phyloP scores from a whole-genome alignment of 306 rosid species.

The Rosa lucieae region DNA sequence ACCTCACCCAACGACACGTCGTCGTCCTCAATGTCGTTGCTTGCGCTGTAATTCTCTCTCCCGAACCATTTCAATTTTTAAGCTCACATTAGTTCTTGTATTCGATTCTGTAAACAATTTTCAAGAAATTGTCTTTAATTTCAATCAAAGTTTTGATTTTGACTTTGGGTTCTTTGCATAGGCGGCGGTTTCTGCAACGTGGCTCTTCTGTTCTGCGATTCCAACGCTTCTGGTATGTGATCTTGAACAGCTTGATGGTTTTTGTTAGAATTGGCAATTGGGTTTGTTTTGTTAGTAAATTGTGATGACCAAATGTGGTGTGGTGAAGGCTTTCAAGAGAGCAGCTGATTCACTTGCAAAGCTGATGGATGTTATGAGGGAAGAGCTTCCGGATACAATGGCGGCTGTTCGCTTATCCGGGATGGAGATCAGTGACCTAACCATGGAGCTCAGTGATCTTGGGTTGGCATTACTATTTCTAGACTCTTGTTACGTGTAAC shows the following conservation, averaged over 20 bases:
- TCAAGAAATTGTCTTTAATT: not conserved
- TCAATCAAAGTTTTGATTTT: not conserved
- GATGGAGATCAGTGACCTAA: constrained; percentile 90
- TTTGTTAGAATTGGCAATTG: not conserved
- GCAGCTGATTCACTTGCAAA: constrained; percentile 89
- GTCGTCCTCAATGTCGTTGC: constrained; percentile 62
- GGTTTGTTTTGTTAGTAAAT: not conserved
- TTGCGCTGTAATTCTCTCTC: constrained; percentile 53
- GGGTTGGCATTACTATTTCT: constrained; percentile 43
- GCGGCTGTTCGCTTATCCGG: constrained; percentile 87
- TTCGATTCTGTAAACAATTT: not conserved
- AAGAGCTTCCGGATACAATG: constrained; percentile 92
- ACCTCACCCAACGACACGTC: constrained; percentile 65
- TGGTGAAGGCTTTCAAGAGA: constrained; percentile 76
- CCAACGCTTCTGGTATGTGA: constrained; percentile 82
- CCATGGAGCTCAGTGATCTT: constrained; percentile 81
- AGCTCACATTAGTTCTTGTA: not conserved
- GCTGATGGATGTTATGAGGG: constrained; percentile 83
- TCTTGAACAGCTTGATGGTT: not conserved
- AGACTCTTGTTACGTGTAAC: not conserved
- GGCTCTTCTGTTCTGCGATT: constrained; percentile 87
- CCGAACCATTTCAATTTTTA: not conserved
- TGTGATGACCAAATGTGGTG: constrained; percentile 13
- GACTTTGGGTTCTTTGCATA: constrained; percentile 13
- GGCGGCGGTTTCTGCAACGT: constrained; percentile 77